Evolutionary conservation across 164 flowering plant genomes (phyloP), one percentile per base, ranked within the genome.

Genomic region (Tetrastigma voinierianum): DNA sequence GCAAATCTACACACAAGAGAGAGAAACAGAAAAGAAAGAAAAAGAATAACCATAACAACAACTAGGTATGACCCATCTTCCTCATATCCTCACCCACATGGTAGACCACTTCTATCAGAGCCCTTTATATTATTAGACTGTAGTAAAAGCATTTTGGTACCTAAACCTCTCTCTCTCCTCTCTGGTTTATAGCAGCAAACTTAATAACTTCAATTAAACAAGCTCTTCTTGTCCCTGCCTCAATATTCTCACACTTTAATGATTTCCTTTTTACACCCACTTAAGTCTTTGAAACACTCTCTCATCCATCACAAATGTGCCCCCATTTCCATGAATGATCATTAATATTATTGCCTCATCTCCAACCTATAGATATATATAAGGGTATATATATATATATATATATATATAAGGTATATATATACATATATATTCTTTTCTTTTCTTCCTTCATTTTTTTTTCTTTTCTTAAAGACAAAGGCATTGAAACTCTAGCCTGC

Each of bases 81-180:
- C n/a, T n/a, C 46, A 51, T 59, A 21, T 40, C 51, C 47, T 62
- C 61, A 55, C 47, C 54, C 61, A 55, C 61, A 54, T 55, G 61
- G 43, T 18, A 53, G 18, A n/a, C 61, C 59, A 54, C 61, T 69
- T 47, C 14, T 9, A 7, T 10, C 1, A 13, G 25, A 46, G 16
- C 46, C 46, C 12, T 19, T 18, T 8, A 2, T 3, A 20, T 46
- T 46, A 12, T 46, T 46, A 12, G 40, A 32, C 10, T 19, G 53
- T 3, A 12, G n/a, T n/a, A n/a, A n/a, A 19, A 19, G 43, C n/a
- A 57, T 24, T 21, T n/a, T n/a, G n/a, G n/a, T n/a, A n/a, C n/a
- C n/a, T 11, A 14, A 5, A 16, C 6, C 40, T 32, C 8, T 32
- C 40, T 25, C 40, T 32, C 40, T 3, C 40, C 40, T 32, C 40